These are phyloP conservation scores for Phytophthora megakarya DNA, from an alignment of 352 stramenopile genomes.

Conservation along the genomic window DNA sequence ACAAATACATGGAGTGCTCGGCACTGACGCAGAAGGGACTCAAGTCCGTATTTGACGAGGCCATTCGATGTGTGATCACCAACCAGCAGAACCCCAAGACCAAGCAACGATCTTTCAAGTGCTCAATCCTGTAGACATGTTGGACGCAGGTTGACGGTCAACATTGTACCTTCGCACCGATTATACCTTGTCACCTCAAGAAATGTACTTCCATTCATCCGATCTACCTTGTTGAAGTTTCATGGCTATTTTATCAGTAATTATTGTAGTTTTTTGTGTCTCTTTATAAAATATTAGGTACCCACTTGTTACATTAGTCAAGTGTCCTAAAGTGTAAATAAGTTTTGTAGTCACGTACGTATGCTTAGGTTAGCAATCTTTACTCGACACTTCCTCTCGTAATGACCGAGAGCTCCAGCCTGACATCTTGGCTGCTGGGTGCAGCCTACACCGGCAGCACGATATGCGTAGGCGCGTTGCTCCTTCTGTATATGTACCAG, in stretches of 20 bases:
- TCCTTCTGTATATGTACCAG: constrained; percentile 85
- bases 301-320: background rate
- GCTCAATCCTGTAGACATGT: constrained; percentile 67
- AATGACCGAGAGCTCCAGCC: constrained; percentile 54
- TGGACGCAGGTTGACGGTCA: constrained; percentile 12
- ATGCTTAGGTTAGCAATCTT: constrained; percentile 10
- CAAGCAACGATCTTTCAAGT: constrained; percentile 48
- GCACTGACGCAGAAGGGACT: constrained; percentile 93
- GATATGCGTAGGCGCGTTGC: constrained; percentile 57
- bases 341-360: background rate
- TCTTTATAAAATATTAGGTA: background rate
- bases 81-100: constrained; percentile 79
- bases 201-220: constrained; percentile 1
- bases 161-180: constrained; percentile 22
- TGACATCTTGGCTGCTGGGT: constrained; percentile 66
- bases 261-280: background rate
- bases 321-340: constrained; percentile 11
- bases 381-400: background rate
- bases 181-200: background rate
- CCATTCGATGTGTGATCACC: constrained; percentile 89
- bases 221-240: constrained; percentile 26
- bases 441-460: constrained; percentile 64
- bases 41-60: constrained; percentile 95
- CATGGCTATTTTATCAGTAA: constrained; percentile 3
- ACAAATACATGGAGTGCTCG: constrained; percentile 94